Base-by-base conservation (phyloP, 192 early-diverging fungal species). In the Anaeromyces robustus region DNA sequence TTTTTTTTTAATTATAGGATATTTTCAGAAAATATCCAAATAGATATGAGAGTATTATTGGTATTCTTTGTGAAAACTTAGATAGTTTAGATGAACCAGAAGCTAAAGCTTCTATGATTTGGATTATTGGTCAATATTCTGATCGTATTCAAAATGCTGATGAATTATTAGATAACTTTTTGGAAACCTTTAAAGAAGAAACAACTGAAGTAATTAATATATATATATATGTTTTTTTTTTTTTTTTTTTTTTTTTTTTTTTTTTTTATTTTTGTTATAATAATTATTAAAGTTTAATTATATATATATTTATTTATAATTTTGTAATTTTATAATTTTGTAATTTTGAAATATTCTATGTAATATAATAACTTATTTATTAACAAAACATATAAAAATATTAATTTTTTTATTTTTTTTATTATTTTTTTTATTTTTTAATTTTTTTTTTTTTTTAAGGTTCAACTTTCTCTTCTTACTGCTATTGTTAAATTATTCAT, bases 91-190 rank as follows among this genome's bases (percentile, higher is more conserved):
- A 96, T 84, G 96, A 97, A 85, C 93, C 95, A 7, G 94, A 96
- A 29, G 95, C 97, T 12, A 93, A 94, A 41, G 96, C 93, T 16
- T 92, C 95, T 3, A 83, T 97, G 79, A 92, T 97, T 82, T 99
- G 97, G 97, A 96, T 97, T 80, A 85, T 99, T 86, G 97, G 97
- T 82, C 96, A 99, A 83, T 97, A 99, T 84, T 93, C 96, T 13
- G 94, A 97, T 82, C 85, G 92, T 30, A 94, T 98, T 80, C 90
- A 92, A 30, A 96, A 96, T 85, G 93, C 94, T 0, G 85, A 87
- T 32, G 93, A 94, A 78, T 83, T 98, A 77, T 88, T 99, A 77
- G 86, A 89, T 12, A 85, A 86, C 30, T 94, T 93, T 86, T 85
- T 95, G 82, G 96, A 98, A 78, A 88, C 88, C 29, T 97, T 99